phyloP scores from a whole-genome alignment of 2,329 filamentous ascomycete species.

The Pseudomassariella vexata region DNA sequence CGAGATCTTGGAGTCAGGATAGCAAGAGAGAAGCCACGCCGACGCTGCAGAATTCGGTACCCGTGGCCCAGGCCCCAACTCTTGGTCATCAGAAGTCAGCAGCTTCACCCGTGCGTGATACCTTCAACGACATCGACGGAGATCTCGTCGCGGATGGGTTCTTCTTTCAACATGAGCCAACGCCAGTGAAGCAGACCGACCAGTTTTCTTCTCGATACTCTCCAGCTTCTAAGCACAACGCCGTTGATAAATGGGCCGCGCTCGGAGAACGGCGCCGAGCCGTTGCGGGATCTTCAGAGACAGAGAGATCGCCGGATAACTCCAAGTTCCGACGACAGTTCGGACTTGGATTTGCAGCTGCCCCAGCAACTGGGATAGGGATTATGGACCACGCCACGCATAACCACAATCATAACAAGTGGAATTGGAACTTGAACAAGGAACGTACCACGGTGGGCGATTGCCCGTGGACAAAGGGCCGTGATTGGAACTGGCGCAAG shows the following conservation, averaged over 20 bases:
- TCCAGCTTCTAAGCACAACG: constrained; percentile 58
- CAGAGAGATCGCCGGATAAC: constrained; percentile 41
- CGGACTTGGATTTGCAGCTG: constrained; percentile 30
- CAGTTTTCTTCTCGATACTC: constrained; percentile 47
- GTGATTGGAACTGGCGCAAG: constrained; percentile 58
- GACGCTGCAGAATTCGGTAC: constrained; percentile 35
- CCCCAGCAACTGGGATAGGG: constrained; percentile 28
- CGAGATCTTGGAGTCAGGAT: constrained; percentile 74
- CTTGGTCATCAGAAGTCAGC: constrained; percentile 35
- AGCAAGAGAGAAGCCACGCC: constrained; percentile 43
- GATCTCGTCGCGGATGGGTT: constrained; percentile 65
- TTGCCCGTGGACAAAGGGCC: constrained; percentile 51
- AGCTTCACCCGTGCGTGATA: constrained; percentile 28
- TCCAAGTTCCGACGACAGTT: constrained; percentile 40
- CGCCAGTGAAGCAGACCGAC: constrained; percentile 29
- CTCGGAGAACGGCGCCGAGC: constrained; percentile 79
- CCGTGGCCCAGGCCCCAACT: constrained; percentile 34
- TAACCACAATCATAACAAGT: constrained; percentile 29
- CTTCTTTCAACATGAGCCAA: constrained; percentile 67
- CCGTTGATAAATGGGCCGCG: constrained; percentile 80
- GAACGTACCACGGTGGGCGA: constrained; percentile 40
- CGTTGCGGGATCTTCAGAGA: constrained; percentile 45
- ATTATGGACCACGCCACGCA: constrained; percentile 37
- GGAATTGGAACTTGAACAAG: constrained; percentile 32
- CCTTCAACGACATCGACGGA: constrained; percentile 49